Evolutionary conservation across 139 green algal genomes (phyloP).

Genomic region (Chlamydomonas schloesseri): DNA sequence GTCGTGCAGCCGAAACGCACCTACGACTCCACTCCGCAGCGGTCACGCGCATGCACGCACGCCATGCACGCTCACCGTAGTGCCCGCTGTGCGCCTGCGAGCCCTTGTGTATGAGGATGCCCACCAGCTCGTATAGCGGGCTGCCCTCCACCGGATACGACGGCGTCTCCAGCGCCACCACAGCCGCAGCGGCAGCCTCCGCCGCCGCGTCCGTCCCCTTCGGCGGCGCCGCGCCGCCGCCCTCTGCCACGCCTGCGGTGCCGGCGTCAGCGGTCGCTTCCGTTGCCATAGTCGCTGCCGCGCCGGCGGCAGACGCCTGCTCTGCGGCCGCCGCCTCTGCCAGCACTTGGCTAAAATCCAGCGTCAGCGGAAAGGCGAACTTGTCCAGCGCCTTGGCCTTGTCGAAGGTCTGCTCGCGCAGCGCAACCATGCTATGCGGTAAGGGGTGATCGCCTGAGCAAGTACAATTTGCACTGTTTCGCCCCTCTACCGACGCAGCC

Average conservation of each 20-base stretch:
- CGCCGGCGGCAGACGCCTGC: not conserved
- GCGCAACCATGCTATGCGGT: not conserved
- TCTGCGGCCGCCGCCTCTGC: not conserved
- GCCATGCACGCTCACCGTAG: conserved; percentile 87
- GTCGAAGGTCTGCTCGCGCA: conserved; percentile 79
- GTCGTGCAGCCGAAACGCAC: too few species aligned
- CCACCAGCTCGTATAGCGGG: conserved; percentile 76
- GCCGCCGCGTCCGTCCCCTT: not conserved
- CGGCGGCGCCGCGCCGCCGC: not conserved
- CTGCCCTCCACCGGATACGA: not conserved
- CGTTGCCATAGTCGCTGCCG: not conserved
- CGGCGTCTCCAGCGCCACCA: not conserved
- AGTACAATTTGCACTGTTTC: too few species aligned
- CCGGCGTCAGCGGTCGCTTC: not conserved
- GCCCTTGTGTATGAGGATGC: conserved; percentile 92
- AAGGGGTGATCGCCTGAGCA: too few species aligned
- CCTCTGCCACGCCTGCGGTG: too few species aligned
- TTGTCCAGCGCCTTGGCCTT: conserved; percentile 87
- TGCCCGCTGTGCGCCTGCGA: conserved; percentile 81
- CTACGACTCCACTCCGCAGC: too few species aligned
- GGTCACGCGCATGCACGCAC: too few species aligned
- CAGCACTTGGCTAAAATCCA: conserved; percentile 72
- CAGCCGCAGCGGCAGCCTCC: not conserved
- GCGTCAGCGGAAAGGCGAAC: conserved; percentile 80
- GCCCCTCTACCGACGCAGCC: too few species aligned